Evolutionary conservation across 371 early-diverging fungal genomes (phyloP), one percentile per base, ranked within the genome.

Genomic region (Massospora cicadina): DNA sequence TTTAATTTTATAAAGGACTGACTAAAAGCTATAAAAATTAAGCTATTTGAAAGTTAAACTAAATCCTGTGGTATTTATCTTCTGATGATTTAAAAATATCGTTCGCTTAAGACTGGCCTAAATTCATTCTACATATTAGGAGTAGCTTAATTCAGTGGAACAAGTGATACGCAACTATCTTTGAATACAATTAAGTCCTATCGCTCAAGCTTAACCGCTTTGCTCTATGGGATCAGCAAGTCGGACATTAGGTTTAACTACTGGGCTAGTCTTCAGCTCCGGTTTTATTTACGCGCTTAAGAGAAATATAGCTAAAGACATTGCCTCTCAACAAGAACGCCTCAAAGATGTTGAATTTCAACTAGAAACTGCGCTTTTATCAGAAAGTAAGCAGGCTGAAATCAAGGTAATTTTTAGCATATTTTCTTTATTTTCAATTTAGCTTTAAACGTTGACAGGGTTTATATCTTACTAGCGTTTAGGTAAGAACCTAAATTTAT

Each of bases 261-360:
- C 27, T 23, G 63, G 63, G 13, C 12, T 63, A 5, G 63, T 63
- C 24, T 53, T 63, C 7, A 63, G 54, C 55, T 13, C 43, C 55
- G 63, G 63, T 1, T 63, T 63, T 63, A 54, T 63, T 7, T 63
- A 63, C 26, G 29, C 54, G 3, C 28, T 63, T 5, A 17, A 55
- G 10, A 31, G 55, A 7, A 63, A 63, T 63, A 25, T 63, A 21
- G 43, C 53, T 29, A 17, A 30, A 27, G 63, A 63, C 29, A 54
- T 63, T n/a, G 24, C 23, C n/a, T 26, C 27, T 26, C 63, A 63
- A 17, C 54, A 24, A 2, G 63, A 63, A 5, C 17, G 55, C 2
- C 55, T 63, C 2, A 54, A 53, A 17, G 63, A 63, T 27, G 55
- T 63, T 28, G 54, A 63, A 23, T 63, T 23, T 30, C 27, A 54